Base-by-base conservation (phyloP, 768 basidiomycete species). In the Suillus brevipes region DNA sequence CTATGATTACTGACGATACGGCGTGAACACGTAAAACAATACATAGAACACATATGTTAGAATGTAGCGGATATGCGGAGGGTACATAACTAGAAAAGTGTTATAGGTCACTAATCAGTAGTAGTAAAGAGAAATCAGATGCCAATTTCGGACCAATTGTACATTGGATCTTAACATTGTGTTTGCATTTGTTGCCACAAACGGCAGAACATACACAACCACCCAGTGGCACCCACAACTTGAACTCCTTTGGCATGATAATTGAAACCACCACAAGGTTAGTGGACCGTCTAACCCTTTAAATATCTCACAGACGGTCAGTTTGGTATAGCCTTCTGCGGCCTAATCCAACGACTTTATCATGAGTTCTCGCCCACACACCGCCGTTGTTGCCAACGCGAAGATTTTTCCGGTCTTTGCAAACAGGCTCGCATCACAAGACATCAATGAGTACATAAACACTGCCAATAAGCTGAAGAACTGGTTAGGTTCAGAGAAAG, bases 401-500 rank as follows among this genome's bases (percentile, higher is more conserved):
- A 81, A 72, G 63, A 74, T 80, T 47, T 82, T 83, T 59, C 72
- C 72, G 0, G 16, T 74, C 7, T 79, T 79, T 61, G 73, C 74
- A 25, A 70, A 64, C 45, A 80, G 73, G 63, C 73, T 82, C 37
- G 66, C 71, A 3, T 72, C 75, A 56, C 64, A 70, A 31, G 72
- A 82, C 50, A 3, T 53, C 49, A 69, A 50, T 10, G 70, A 74
- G 14, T 77, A 66, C 23, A 20, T 49, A 28, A 62, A 25, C 20
- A 75, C 66, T 2, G 40, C 80, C 7, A 69, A 69, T 20, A 85
- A 81, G 69, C 72, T 87, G 23, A 72, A 77, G 1, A 6, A n/a
- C 2, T 87, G 84, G 85, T 69, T 86, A 49, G 57, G 70, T 31
- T 80, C 81, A 60, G 76, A 79, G 49, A 82, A 80, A 67, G 86